Evolutionary conservation across 2,329 filamentous ascomycete genomes (phyloP), one percentile per base, ranked within the genome.

Genomic region (Fusarium phyllophilum): DNA sequence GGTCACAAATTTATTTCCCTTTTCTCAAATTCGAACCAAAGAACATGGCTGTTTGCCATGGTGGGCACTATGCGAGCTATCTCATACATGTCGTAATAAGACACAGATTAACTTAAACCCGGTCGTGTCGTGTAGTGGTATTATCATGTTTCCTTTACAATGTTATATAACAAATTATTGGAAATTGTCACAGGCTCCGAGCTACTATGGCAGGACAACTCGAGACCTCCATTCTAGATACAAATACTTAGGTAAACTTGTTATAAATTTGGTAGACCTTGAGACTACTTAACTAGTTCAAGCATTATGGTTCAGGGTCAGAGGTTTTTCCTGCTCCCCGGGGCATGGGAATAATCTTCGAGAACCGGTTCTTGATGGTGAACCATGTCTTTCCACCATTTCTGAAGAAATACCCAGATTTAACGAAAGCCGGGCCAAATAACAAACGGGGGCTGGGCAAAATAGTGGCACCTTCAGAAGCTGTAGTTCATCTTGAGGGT

Each of bases 21-120:
- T 10, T 46, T 29, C 12, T 29, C 24, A 46, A 29, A 20, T 29
- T 29, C 26, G 18, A 22, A 29, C 18, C 24, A 11, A 46, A 29
- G 15, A 18, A 44, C 6, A 44, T 24, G 2, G 12, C n/a, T 24
- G n/a, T 6, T 44, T 44, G 5, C 12, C 5, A 8, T 24, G 22
- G 14, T n/a, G 6, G 4, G 6, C n/a, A 45, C 26, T 45, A 3
- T 26, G 44, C 2, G 20, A 14, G 0, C 8, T 46, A 9, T 20
- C 3, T 22, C 0, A 22, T 22, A 48, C 4, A 0, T 31, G 17
- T 5, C 4, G 0, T 3, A 48, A 48, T 48, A 31, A 48, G 26
- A 6, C 3, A 2, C 3, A 0, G 0, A 17, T 17, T 17, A 17
- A 2, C 14, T 31, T 48, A 31, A 48, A 48, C 45, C 9, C 29